Percentiles rank a stretch among this genome's conserved stretches.
phyloP scores from a whole-genome alignment of 1,139 yeast species.

The Saccharomyces hybrid region DNA sequence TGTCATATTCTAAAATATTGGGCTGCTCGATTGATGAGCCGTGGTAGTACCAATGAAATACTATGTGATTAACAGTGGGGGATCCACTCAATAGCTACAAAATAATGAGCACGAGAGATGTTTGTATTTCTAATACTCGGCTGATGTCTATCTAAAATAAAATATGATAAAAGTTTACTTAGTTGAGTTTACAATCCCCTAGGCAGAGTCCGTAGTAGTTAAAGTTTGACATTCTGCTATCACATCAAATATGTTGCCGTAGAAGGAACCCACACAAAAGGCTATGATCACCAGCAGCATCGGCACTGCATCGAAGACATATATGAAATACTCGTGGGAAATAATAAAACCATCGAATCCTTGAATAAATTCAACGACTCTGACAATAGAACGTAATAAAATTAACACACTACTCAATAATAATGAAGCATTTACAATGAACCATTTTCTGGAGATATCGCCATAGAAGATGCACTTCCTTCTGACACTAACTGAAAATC shows the following conservation, averaged over 20 bases:
- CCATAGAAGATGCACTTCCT: conserved; percentile 4
- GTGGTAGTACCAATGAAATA: no score
- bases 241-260: not conserved
- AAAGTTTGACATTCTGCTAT: not conserved
- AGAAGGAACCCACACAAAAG: conserved; percentile 4
- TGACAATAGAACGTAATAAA: conserved; percentile 33
- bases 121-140: no score
- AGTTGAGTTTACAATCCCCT: no score
- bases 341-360: conserved; percentile 36
- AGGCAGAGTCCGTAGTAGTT: not conserved
- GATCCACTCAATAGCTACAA: no score
- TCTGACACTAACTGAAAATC: conserved; percentile 15
- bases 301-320: conserved; percentile 34
- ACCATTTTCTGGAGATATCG: conserved; percentile 15
- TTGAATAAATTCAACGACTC: conserved; percentile 11
- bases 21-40: no score
- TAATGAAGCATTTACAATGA: conserved; percentile 20
- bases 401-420: conserved; percentile 33
- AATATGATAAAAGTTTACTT: no score
- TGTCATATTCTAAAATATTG: no score
- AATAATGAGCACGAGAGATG: no score
- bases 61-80: no score
- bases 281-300: conserved; percentile 22
- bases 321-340: conserved; percentile 36
- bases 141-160: no score